phyloP scores from a whole-genome alignment of 148 eudicot species.

The Rhododendron vialii region DNA sequence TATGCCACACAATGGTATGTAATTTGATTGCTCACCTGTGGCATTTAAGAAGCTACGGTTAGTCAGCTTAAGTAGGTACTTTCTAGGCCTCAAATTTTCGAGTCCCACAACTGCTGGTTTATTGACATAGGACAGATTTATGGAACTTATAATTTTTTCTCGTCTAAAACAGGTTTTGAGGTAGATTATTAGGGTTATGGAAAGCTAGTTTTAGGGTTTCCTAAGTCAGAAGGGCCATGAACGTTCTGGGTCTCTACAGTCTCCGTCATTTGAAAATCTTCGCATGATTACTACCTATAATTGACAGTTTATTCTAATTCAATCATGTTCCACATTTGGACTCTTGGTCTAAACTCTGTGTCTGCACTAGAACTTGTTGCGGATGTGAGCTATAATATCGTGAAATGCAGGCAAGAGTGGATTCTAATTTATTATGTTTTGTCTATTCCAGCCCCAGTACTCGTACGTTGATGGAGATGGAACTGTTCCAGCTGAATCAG shows the following conservation, averaged over 20 bases:
- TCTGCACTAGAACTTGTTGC: not conserved
- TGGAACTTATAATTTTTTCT: not conserved
- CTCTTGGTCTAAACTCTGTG: not conserved
- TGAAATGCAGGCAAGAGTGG: not conserved
- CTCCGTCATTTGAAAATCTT: not conserved
- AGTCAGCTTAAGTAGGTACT: not conserved
- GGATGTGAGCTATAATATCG: not conserved
- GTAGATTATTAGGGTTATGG: not conserved
- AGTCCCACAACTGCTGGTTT: not conserved
- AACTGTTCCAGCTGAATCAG: slow-evolving; percentile 86
- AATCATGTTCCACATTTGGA: not conserved
- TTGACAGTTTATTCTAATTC: not conserved
- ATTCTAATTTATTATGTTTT: not conserved
- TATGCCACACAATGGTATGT: slow-evolving; percentile 82
- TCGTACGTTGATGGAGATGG: slow-evolving; percentile 89
- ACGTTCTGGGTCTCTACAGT: not conserved
- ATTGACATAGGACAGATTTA: not conserved
- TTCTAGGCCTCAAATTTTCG: not conserved
- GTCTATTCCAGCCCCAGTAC: slow-evolving; percentile 59
- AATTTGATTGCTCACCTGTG: slow-evolving; percentile 5
- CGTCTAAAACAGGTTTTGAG: not conserved
- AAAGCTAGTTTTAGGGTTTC: not conserved
- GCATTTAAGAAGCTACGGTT: not conserved
- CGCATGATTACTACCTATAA: not conserved
- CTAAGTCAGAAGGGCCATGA: not conserved